Base-by-base conservation (phyloP, 768 basidiomycete species). In the Kwoniella botswanensis region DNA sequence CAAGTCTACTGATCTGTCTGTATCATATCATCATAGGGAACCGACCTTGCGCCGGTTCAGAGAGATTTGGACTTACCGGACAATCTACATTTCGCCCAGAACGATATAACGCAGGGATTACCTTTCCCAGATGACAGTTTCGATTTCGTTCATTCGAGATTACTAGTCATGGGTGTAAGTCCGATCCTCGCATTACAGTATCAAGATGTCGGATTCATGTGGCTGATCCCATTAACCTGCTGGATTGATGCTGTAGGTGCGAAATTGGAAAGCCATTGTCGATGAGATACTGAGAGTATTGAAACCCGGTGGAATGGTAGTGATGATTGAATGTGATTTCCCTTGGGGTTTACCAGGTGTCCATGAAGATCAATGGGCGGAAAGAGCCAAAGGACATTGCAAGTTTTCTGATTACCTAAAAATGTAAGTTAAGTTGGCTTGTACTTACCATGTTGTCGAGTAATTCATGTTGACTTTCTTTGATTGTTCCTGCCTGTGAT, bases 151-250 rank as follows among this genome's bases (percentile, higher is more conserved):
- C 73, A 74, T 56, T 29, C 70, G 10, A 57, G 73, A 42, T 54
- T 65, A n/a, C 50, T 74, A 59, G 46, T 68, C 42, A 62, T 58
- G 50, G 73, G 70, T 18, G 73, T 74, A 24, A 68, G 73, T 58
- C 1, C 22, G 18, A 15, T 18, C 11, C 41, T 26, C 44, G 10
- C 52, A n/a, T 43, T 4, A 29, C 29, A 35, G 1, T 35, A 1
- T 35, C 35, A 9, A 35, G 35, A 35, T 35, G 35, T 35, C 35
- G 7, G 35, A 35, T 35, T 7, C n/a, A 6, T 21, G 1, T 50
- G 5, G 17, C 21, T 35, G 60, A 43, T 43, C 29, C 26, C 26
- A 26, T 3, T 26, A 26, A 26, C 26, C 26, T 26, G 2, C 26
- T 26, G 26, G 26, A 26, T 26, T 26, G 26, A 26, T 26, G 26